Evolutionary conservation across 2,329 filamentous ascomycete genomes (phyloP).

Genomic region (Pyrenophora tritici-repentis): DNA sequence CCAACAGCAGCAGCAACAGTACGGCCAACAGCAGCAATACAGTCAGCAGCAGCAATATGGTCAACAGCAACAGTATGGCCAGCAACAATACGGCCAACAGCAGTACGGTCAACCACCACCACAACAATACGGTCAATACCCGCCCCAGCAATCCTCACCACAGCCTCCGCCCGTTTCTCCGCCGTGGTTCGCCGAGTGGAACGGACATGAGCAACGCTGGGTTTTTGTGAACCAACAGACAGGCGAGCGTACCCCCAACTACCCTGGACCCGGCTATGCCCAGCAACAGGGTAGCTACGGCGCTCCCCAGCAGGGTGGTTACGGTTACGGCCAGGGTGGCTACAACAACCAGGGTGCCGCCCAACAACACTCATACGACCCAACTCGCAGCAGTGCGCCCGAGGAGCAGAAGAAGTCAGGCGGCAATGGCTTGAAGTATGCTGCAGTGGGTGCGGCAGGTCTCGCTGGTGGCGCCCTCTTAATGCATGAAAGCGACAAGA

Average conservation of each 20-base stretch:
- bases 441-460: conserved; percentile 30
- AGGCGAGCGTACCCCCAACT: conserved; percentile 30
- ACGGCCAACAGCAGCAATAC: conserved; percentile 2
- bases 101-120: conserved; percentile 13
- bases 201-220: conserved; percentile 28
- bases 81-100: conserved; percentile 4
- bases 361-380: conserved; percentile 25
- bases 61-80: conserved; percentile 3
- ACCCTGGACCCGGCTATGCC: conserved; percentile 29
- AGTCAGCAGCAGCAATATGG: conserved; percentile 2
- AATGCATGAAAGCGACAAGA: conserved; percentile 35
- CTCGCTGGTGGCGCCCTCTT: conserved; percentile 31
- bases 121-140: conserved; percentile 1
- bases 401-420: conserved; percentile 23
- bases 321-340: conserved; percentile 18
- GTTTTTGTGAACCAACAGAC: conserved; percentile 35
- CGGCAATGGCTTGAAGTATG: conserved; percentile 36
- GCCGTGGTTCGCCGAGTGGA: conserved; percentile 33
- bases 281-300: conserved; percentile 27
- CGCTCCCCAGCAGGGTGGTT: conserved; percentile 13
- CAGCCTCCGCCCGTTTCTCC: conserved; percentile 33
- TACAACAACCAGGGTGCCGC: conserved; percentile 23
- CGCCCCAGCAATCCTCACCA: conserved; percentile 16
- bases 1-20: conserved; percentile 1
- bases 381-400: conserved; percentile 17